phyloP scores from a whole-genome alignment of 495 filamentous ascomycete species.

The Daldinia caldariorum region DNA sequence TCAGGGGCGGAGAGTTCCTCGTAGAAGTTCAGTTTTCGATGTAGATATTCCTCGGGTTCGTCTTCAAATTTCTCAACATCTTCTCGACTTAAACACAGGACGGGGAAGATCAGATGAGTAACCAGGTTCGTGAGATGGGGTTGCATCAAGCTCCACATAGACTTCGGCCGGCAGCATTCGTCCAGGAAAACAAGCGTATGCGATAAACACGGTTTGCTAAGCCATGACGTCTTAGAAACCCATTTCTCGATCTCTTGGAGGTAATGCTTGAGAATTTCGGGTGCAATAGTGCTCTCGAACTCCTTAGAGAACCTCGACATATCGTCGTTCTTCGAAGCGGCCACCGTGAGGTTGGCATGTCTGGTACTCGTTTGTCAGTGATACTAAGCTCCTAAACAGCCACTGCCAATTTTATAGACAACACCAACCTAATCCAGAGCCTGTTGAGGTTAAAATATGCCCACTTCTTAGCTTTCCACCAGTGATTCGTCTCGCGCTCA shows the following conservation, averaged over 20 bases:
- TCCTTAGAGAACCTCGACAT: slow-evolving; percentile 83
- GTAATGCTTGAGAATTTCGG: slow-evolving; percentile 93
- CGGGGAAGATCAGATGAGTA: slow-evolving; percentile 92
- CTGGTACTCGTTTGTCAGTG: slow-evolving; percentile 59
- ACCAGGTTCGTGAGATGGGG: slow-evolving; percentile 92
- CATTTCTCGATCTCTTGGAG: slow-evolving; percentile 94
- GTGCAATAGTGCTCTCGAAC: slow-evolving; percentile 91
- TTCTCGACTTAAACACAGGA: slow-evolving; percentile 90
- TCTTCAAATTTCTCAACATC: slow-evolving; percentile 93
- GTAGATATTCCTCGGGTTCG: slow-evolving; percentile 94
- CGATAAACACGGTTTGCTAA: slow-evolving; percentile 91
- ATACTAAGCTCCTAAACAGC: neutral
- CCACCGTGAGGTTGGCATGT: slow-evolving; percentile 83
- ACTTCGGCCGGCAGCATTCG: slow-evolving; percentile 96
- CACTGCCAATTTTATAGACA: slow-evolving; percentile 3
- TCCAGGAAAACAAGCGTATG: slow-evolving; percentile 94
- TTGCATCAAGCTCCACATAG: slow-evolving; percentile 93
- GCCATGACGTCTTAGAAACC: slow-evolving; percentile 93
- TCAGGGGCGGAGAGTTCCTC: slow-evolving; percentile 97
- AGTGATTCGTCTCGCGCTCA: slow-evolving; percentile 91
- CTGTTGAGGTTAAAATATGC: slow-evolving; percentile 96
- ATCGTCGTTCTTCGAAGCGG: slow-evolving; percentile 72
- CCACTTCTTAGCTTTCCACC: slow-evolving; percentile 99
- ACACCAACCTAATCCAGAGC: slow-evolving; percentile 84
- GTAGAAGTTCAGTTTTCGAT: slow-evolving; percentile 96